Conservation (phyloP, 2,329 filamentous ascomycete species). For the Xylariaceae sp. region DNA sequence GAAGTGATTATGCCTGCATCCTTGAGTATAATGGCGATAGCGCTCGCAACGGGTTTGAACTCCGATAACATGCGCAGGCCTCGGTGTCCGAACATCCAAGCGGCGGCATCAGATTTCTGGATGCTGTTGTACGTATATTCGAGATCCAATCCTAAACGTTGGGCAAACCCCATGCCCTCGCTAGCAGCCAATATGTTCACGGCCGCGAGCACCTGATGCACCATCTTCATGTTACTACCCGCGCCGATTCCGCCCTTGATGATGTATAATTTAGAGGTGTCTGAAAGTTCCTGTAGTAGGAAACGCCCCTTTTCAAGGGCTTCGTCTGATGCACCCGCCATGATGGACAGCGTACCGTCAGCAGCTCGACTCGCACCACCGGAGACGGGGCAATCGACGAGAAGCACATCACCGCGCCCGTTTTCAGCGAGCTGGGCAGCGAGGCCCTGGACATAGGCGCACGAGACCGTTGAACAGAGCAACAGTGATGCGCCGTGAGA, state of each 20-base stretch:
- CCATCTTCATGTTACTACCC: constrained; percentile 57
- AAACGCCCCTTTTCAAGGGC: constrained; percentile 53
- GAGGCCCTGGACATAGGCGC: constrained; percentile 58
- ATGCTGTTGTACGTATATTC: constrained; percentile 39
- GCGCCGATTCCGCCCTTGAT: constrained; percentile 56
- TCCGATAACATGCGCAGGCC: constrained; percentile 49
- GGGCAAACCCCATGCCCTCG: constrained; percentile 57
- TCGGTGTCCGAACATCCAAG: constrained; percentile 59
- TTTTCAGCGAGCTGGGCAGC: constrained; percentile 49
- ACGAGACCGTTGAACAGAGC: constrained; percentile 66
- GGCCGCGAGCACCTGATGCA: constrained; percentile 59
- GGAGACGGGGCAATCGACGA: constrained; percentile 69
- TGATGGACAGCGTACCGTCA: constrained; percentile 68
- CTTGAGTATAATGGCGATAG: constrained; percentile 56
- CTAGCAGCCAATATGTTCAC: constrained; percentile 57
- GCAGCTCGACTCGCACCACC: constrained; percentile 64
- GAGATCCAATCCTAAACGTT: constrained; percentile 49
- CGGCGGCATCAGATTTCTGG: constrained; percentile 45
- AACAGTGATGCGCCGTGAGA: constrained; percentile 56
- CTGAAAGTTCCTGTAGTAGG: constrained; percentile 60
- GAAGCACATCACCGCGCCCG: constrained; percentile 56
- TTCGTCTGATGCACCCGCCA: constrained; percentile 57
- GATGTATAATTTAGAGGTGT: constrained; percentile 55
- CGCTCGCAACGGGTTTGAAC: constrained; percentile 52
- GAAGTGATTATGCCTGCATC: constrained; percentile 63